A percentile compares a stretch with the other conserved stretches of the same genome.
Evolutionary conservation across 2,329 filamentous ascomycete species (phyloP).

Genomic region (Lasiodiplodia gonubiensis): DNA sequence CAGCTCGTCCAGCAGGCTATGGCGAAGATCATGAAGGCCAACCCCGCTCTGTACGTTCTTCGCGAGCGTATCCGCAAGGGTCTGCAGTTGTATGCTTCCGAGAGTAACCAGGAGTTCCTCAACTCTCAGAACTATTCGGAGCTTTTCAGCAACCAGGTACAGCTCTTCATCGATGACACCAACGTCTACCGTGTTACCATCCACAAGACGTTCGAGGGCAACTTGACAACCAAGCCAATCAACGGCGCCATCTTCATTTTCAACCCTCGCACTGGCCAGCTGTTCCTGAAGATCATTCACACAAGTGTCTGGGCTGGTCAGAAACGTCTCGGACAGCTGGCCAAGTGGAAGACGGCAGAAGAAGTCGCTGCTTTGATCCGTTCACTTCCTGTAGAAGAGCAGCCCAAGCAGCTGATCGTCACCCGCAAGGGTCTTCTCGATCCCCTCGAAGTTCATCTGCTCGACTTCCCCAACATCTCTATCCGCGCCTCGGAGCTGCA

Average conservation of each 20-base stretch:
- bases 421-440: slow-evolving; percentile 96
- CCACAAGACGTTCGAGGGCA: slow-evolving; percentile 99
- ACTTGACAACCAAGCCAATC: slow-evolving; percentile 98
- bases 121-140: slow-evolving; percentile 99
- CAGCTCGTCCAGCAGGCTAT: slow-evolving; percentile 95
- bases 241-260: slow-evolving; percentile 99
- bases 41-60: slow-evolving; percentile 92
- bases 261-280: slow-evolving; percentile 95
- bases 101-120: slow-evolving; percentile 98
- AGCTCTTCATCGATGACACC: slow-evolving; percentile 98
- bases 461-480: slow-evolving; percentile 99
- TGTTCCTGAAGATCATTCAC: slow-evolving; percentile 99
- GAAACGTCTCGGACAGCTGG: slow-evolving; percentile 96
- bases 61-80: slow-evolving; percentile 98
- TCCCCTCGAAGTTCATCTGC: slow-evolving; percentile 93
- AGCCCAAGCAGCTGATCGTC: slow-evolving; percentile 98
- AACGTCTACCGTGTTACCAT: slow-evolving; percentile 99
- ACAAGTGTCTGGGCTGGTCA: slow-evolving; percentile 99
- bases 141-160: slow-evolving; percentile 97
- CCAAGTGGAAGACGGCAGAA: slow-evolving; percentile 99
- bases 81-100: slow-evolving; percentile 95
- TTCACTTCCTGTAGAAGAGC: slow-evolving; percentile 94
- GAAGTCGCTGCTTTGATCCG: slow-evolving; percentile 98
- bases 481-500: slow-evolving; percentile 97
- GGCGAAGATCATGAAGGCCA: slow-evolving; percentile 99